Conservation (phyloP, 2,329 filamentous ascomycete species). For the Cladosporium sp. region DNA sequence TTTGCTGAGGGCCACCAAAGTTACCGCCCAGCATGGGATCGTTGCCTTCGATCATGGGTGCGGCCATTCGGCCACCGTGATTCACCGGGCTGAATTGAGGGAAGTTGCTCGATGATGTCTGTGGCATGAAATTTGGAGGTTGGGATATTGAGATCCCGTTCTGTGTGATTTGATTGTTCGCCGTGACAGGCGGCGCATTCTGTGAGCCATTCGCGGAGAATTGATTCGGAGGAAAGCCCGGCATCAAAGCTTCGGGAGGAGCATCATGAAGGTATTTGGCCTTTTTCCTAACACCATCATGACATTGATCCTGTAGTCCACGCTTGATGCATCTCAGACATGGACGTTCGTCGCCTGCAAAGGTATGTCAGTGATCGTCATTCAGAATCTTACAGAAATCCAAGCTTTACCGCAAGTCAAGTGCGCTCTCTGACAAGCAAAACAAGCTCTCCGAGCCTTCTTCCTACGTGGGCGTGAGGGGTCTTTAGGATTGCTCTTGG, state of each 20-base stretch:
- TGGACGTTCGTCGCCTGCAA: slow-evolving; percentile 84
- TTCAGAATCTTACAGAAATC: neutral
- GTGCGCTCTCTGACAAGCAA: slow-evolving; percentile 94
- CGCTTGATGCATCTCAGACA: slow-evolving; percentile 94
- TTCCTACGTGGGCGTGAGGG: slow-evolving; percentile 84
- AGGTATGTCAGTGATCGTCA: slow-evolving; percentile 24
- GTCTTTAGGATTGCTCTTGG: slow-evolving; percentile 66
- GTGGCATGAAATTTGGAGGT: slow-evolving; percentile 42
- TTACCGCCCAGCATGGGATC: slow-evolving; percentile 12
- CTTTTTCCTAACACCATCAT: slow-evolving; percentile 97
- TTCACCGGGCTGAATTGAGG: slow-evolving; percentile 32
- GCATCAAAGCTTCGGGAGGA: slow-evolving; percentile 79
- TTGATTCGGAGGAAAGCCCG: slow-evolving; percentile 72
- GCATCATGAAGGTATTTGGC: slow-evolving; percentile 98
- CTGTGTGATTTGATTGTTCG: slow-evolving; percentile 2
- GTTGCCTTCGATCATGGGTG: slow-evolving; percentile 38
- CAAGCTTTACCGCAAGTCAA: slow-evolving; percentile 87
- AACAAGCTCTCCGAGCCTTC: slow-evolving; percentile 93
- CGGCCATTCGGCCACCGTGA: slow-evolving; percentile 34
- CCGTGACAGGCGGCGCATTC: neutral
- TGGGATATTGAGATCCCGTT: slow-evolving; percentile 25
- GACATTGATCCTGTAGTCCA: slow-evolving; percentile 82
- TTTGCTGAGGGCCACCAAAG: slow-evolving; percentile 46
- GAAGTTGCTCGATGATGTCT: slow-evolving; percentile 36
- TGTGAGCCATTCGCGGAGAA: slow-evolving; percentile 25